phyloP scores from a whole-genome alignment of 495 filamentous ascomycete species.

The Glonium stellatum region DNA sequence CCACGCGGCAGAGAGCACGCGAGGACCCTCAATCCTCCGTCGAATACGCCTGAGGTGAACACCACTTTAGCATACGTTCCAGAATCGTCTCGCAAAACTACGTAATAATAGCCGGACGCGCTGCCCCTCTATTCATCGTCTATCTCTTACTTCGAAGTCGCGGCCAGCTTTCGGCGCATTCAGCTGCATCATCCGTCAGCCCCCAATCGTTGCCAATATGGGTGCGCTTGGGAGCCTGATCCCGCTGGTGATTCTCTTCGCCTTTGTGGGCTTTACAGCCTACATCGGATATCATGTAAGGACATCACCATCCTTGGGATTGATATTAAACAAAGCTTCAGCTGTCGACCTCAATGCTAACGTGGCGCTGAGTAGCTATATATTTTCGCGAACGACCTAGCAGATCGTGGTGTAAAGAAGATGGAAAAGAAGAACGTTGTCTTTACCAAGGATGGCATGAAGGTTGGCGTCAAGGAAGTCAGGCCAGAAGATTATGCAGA shows the following conservation, averaged over 20 bases:
- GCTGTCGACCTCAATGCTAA: not conserved
- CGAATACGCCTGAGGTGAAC: no score
- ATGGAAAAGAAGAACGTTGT: slow-evolving; percentile 78
- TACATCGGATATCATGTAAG: slow-evolving; percentile 60
- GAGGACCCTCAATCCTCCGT: no score
- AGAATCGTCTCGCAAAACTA: no score
- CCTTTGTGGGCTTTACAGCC: slow-evolving; percentile 53
- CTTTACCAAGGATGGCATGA: slow-evolving; percentile 77
- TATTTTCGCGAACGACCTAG: slow-evolving; percentile 60
- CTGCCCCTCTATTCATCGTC: not conserved
- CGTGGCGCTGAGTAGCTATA: slow-evolving; percentile 43
- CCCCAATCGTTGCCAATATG: slow-evolving; percentile 10
- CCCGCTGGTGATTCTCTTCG: slow-evolving; percentile 66
- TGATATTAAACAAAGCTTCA: no score
- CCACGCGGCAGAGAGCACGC: no score
- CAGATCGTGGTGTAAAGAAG: slow-evolving; percentile 58
- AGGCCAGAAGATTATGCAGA: slow-evolving; percentile 74
- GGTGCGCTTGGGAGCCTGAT: slow-evolving; percentile 48
- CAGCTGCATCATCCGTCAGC: not conserved
- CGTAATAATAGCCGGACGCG: no score
- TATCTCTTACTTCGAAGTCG: not conserved
- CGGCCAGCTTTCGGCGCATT: not conserved
- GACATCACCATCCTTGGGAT: not conserved
- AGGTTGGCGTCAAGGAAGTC: slow-evolving; percentile 70
- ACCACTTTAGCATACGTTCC: no score